A percentile compares a stretch with the other conserved stretches of the same genome.
These are phyloP conservation scores for Talaromyces thailandensis DNA, from an alignment of 495 filamentous ascomycete genomes.

Conservation along the genomic window DNA sequence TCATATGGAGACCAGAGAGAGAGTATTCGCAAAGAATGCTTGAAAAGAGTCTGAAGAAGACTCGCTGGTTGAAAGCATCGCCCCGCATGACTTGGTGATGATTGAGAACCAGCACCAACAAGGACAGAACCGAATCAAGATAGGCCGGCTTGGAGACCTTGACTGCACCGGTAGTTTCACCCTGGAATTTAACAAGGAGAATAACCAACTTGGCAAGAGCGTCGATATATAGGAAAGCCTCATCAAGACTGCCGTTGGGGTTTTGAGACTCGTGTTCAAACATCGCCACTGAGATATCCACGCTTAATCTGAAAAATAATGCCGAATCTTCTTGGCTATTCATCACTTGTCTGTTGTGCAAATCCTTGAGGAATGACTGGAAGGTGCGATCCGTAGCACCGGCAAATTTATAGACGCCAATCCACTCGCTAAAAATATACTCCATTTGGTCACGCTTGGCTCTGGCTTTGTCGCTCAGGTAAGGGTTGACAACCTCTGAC, in stretches of 20 bases:
- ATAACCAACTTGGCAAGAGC: constrained; percentile 79
- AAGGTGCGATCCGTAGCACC: constrained; percentile 61
- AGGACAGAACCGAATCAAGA: constrained; percentile 63
- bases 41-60: constrained; percentile 88
- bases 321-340: constrained; percentile 62
- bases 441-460: constrained; percentile 72
- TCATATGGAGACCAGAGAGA: constrained; percentile 32
- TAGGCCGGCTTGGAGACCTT: constrained; percentile 53
- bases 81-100: constrained; percentile 75
- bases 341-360: constrained; percentile 64
- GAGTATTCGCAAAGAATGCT: constrained; percentile 67
- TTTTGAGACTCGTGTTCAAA: constrained; percentile 60
- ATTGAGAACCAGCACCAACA: constrained; percentile 73
- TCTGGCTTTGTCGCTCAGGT: constrained; percentile 39
- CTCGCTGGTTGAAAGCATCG: constrained; percentile 75
- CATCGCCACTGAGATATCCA: constrained; percentile 67
- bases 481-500: constrained; percentile 38
- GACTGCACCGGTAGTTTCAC: constrained; percentile 47
- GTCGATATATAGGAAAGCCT: constrained; percentile 70
- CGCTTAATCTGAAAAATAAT: constrained; percentile 69
- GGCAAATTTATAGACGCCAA: constrained; percentile 66
- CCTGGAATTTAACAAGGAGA: constrained; percentile 62
- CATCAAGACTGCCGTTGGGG: constrained; percentile 51
- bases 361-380: constrained; percentile 73
- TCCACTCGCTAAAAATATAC: constrained; percentile 93